Evolutionary conservation across 306 rosid species (phyloP), one percentile per base, ranked within the genome.

Genomic region (Acacia melanoxylon): DNA sequence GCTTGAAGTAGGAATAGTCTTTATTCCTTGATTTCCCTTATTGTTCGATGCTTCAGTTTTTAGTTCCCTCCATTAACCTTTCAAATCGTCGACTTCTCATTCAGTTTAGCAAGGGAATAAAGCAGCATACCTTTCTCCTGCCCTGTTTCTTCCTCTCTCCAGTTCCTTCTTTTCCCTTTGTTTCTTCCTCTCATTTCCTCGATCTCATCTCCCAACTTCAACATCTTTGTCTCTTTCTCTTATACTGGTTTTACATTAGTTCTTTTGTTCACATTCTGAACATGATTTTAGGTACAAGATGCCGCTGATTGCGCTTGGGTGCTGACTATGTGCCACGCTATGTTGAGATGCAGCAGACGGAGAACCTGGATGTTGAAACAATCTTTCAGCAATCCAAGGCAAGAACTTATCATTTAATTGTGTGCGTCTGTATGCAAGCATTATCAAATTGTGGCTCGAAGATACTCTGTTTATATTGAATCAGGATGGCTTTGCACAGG

Each of bases 221-320:
- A 14, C 69, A 14, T 63, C 20, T 63, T 13, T 12, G 7, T 12
- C 15, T 14, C 69, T 29, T 63, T 63, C 41, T 63, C 37, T 27
- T 62, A 4, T 62, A 11, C 8, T 24, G 37, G 35, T 61, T 11
- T 10, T 63, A 63, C 40, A 5, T 12, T 31, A 29, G 69, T 29
- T 41, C 71, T 17, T 67, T 78, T 41, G 68, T 68, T 79, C 22
- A 75, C 77, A 56, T n/a, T 68, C 71, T 81, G 78, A 74, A 72
- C 45, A 44, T 75, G 71, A 78, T 65, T 86, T 72, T 73, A 95
- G 97, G 92, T 93, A 63, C 99, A 93, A 91, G 98, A 93, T 84
- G 97, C 97, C 72, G 99, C 97, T 63, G 98, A 91, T 81, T 95
- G 97, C n/a, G n/a, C 91, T 86, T 95, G 89, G 98, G 93, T 77